Evolutionary conservation across 2,329 filamentous ascomycete genomes (phyloP).

Genomic region (Exophiala spinifera): DNA sequence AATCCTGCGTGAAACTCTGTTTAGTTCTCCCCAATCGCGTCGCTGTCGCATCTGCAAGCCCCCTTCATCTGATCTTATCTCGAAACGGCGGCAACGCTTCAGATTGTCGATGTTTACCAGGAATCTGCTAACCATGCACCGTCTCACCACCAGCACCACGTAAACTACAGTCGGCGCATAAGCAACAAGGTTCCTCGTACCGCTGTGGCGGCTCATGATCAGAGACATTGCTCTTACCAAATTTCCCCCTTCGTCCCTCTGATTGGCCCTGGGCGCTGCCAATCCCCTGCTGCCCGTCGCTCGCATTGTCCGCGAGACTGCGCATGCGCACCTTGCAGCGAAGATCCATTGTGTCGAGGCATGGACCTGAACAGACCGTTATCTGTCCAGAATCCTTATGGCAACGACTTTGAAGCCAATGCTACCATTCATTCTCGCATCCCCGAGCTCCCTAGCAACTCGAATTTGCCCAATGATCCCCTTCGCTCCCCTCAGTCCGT

Average conservation of each 20-base stretch:
- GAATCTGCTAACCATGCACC: no score
- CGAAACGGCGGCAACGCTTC: no score
- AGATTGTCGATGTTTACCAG: no score
- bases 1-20: neutral
- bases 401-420: neutral
- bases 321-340: constrained; percentile 9
- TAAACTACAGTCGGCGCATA: neutral
- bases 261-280: constrained; percentile 8
- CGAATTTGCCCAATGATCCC: constrained; percentile 4
- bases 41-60: neutral
- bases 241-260: constrained; percentile 10
- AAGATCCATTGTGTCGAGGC: constrained; percentile 5
- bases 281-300: neutral
- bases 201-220: neutral
- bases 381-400: constrained; percentile 11
- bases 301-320: neutral
- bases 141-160: neutral
- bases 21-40: neutral
- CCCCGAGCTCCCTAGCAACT: constrained; percentile 1
- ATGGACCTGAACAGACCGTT: constrained; percentile 18
- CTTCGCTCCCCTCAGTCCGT: constrained; percentile 12
- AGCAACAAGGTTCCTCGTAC: neutral
- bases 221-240: neutral
- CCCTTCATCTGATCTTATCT: no score
- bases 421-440: neutral